Base-by-base conservation (phyloP, 148 eudicot species). In the Pouteria glomerata region DNA sequence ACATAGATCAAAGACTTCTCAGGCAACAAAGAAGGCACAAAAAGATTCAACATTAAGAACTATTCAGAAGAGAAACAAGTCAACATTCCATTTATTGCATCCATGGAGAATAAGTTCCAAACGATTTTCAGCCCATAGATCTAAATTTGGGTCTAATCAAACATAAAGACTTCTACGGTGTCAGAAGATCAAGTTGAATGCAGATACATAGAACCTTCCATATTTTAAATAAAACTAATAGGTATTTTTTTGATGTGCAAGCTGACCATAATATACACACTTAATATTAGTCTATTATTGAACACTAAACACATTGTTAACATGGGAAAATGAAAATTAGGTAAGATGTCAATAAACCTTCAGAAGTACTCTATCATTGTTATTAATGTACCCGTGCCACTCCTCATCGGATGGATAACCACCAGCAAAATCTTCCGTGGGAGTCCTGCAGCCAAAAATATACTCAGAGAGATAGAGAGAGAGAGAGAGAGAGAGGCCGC, bases 311-410 rank as follows among this genome's bases (percentile, higher is more conserved):
- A 35, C 6, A 3, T 24, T 21, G 16, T 63, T 8, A 18, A 27
- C 23, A 15, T 8, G 21, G 8, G 30, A 4, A 34, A n/a, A 61
- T 34, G 48, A 8, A 63, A 30, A 21, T 21, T 7, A 18, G 2
- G 12, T 59, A 4, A 33, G 21, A 11, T 16, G 31, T 35, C 30
- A 58, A 48, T 4, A 63, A 39, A 85, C 89, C 86, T 85, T 85
- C 33, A 82, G 78, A 34, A 85, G 84, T 29, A 85, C 86, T 73
- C 89, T 80, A 67, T 85, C 89, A 62, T 82, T 66, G 47, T 85
- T 78, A 63, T 85, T 82, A 18, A 85, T 78, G 69, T 85, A 85
- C 6, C 86, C 89, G 50, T 82, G 79, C 88, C 88, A 85, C 51
- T 74, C 72, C 47, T 85, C 88, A 77, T 82, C 82, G n/a, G 85